Percentiles rank a stretch among this genome's conserved stretches.
phyloP scores from a whole-genome alignment of 2,329 filamentous ascomycete genomes.

The Xylariaceae sp. region DNA sequence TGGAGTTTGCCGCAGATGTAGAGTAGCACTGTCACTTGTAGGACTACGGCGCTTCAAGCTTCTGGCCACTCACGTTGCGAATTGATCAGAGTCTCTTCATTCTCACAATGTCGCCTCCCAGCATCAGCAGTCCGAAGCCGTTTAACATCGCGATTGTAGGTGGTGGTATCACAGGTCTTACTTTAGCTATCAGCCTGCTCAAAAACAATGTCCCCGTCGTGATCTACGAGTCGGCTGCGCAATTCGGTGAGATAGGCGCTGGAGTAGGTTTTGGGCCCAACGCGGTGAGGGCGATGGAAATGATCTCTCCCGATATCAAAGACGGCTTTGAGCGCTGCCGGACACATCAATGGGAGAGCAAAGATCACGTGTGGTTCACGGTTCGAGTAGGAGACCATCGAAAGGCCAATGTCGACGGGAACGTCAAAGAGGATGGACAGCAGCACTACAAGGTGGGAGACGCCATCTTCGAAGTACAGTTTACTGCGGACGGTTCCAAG shows the following conservation, averaged over 20 bases:
- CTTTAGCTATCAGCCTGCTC: constrained; percentile 29
- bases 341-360: constrained; percentile 20
- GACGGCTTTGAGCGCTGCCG: constrained; percentile 25
- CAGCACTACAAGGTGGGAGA: constrained; percentile 13
- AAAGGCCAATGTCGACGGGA: constrained; percentile 14
- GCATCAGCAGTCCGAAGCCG: too few relatives aligned
- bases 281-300: constrained; percentile 26
- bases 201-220: constrained; percentile 26
- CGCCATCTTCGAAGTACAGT: constrained; percentile 16
- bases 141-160: constrained; percentile 35
- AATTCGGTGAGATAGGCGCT: constrained; percentile 33
- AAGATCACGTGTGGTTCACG: constrained; percentile 21
- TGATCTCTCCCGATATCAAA: constrained; percentile 23
- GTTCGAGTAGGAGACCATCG: constrained; percentile 17
- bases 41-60: too few relatives aligned
- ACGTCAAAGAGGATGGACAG: constrained; percentile 6
- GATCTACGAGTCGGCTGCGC: constrained; percentile 31
- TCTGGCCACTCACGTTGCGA: too few relatives aligned
- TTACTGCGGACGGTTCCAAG: constrained; percentile 9
- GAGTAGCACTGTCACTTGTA: too few relatives aligned
- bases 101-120: too few relatives aligned
- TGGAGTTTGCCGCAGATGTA: too few relatives aligned
- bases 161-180: constrained; percentile 36
- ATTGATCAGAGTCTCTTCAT: too few relatives aligned
- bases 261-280: constrained; percentile 34